phyloP scores from a whole-genome alignment of 176 grass and related monocot genomes.

The Bothriochloa decipiens region DNA sequence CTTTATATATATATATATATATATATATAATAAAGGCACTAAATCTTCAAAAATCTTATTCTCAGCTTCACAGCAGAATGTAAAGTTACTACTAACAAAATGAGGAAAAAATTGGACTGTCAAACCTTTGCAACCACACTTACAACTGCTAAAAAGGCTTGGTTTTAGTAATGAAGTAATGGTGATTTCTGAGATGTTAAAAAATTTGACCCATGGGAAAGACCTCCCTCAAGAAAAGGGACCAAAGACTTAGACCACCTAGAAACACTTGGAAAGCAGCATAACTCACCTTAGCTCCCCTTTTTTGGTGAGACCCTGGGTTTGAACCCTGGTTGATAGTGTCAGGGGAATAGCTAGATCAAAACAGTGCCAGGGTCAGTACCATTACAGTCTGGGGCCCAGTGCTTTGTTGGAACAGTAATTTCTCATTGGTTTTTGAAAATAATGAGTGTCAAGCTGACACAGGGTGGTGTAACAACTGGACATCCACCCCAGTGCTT shows the following conservation, averaged over 20 bases:
- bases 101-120: background rate
- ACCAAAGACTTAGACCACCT: background rate
- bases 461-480: background rate
- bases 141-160: background rate
- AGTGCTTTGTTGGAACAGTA: background rate
- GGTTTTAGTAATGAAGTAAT: background rate
- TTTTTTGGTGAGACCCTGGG: background rate
- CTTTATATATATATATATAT: background rate
- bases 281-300: background rate
- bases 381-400: background rate
- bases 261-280: background rate
- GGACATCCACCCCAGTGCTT: background rate
- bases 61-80: background rate
- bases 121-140: background rate
- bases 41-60: conserved; percentile 1
- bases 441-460: no score
- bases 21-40: background rate
- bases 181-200: background rate
- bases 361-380: background rate
- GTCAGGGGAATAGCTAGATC: background rate
- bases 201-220: background rate
- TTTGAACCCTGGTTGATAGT: background rate
- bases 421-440: no score
- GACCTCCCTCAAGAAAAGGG: background rate
- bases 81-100: background rate